Percentiles rank a stretch among this genome's conserved stretches.
Evolutionary conservation across 2,329 filamentous ascomycete species (phyloP).

Genomic region (Hypoxylon sp.): DNA sequence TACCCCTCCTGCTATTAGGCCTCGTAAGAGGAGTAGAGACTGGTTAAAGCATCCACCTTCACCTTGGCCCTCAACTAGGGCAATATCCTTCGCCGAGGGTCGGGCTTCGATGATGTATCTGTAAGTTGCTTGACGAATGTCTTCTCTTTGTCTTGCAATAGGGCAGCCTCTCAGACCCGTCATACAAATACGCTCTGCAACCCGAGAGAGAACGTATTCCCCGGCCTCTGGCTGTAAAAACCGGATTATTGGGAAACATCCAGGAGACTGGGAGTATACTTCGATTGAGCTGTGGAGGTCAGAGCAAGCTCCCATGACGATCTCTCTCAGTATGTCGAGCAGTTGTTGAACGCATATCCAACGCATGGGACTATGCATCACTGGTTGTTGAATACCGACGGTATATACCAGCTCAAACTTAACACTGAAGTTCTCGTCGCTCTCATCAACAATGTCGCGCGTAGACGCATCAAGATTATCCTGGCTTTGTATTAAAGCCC

Average conservation of each 20-base stretch:
- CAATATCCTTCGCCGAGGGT: conserved; percentile 46
- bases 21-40: conserved; percentile 62
- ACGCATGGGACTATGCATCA: conserved; percentile 65
- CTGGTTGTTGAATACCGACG: conserved; percentile 62
- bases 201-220: conserved; percentile 44
- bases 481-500: conserved; percentile 56
- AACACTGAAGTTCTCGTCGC: conserved; percentile 71
- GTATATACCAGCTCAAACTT: conserved; percentile 74
- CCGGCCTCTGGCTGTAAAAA: conserved; percentile 56
- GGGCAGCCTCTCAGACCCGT: conserved; percentile 58
- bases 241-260: conserved; percentile 61
- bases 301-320: conserved; percentile 48
- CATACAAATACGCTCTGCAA: conserved; percentile 58
- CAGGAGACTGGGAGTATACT: conserved; percentile 47
- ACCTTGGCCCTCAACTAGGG: conserved; percentile 50
- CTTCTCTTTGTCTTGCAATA: conserved; percentile 52
- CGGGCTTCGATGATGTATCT: conserved; percentile 60
- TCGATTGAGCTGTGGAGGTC: conserved; percentile 58
- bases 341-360: conserved; percentile 69
- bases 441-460: conserved; percentile 73
- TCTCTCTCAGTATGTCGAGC: conserved; percentile 56
- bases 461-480: conserved; percentile 57
- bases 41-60: conserved; percentile 52
- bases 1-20: conserved; percentile 67
- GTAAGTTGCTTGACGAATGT: conserved; percentile 50